Evolutionary conservation across 495 filamentous ascomycete genomes (phyloP).

Genomic region (Penicillium arizonense): DNA sequence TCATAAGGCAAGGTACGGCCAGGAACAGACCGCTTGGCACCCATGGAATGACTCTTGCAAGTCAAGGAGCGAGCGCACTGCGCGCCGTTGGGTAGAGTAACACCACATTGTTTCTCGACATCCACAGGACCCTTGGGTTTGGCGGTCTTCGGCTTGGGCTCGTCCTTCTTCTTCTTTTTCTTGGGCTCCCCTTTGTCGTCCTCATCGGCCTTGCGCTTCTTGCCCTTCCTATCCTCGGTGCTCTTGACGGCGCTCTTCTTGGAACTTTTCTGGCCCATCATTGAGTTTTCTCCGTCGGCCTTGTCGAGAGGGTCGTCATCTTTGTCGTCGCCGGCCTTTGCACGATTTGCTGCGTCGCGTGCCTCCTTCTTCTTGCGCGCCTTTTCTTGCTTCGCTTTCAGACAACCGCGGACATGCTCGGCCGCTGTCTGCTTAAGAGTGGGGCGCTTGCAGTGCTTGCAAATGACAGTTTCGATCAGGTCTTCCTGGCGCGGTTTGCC

Average conservation of each 20-base stretch:
- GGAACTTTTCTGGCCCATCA: constrained; percentile 57
- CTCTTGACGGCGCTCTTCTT: constrained; percentile 73
- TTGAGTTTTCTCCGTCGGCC: constrained; percentile 35
- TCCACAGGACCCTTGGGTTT: constrained; percentile 96
- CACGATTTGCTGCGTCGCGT: constrained; percentile 63
- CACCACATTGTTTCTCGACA: constrained; percentile 96
- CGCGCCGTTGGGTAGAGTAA: constrained; percentile 77
- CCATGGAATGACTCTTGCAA: constrained; percentile 97
- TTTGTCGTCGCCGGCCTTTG: constrained; percentile 58
- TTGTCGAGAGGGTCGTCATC: constrained; percentile 53
- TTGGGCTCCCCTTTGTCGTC: constrained; percentile 72
- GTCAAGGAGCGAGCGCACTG: constrained; percentile 90
- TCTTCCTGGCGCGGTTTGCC: constrained; percentile 70
- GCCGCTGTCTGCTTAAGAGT: constrained; percentile 58
- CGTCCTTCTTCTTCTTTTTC: constrained; percentile 94
- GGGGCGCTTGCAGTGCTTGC: constrained; percentile 80
- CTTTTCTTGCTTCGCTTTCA: constrained; percentile 74
- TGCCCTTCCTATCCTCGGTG: constrained; percentile 67
- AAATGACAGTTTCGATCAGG: constrained; percentile 63
- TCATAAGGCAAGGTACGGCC: constrained; percentile 92
- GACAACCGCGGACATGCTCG: constrained; percentile 66
- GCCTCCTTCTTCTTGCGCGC: constrained; percentile 80
- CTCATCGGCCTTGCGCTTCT: constrained; percentile 90
- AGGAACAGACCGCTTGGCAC: constrained; percentile 86
- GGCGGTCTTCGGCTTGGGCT: constrained; percentile 75